Evolutionary conservation across 148 eudicot species (phyloP).

Genomic region (Cornus controversa): DNA sequence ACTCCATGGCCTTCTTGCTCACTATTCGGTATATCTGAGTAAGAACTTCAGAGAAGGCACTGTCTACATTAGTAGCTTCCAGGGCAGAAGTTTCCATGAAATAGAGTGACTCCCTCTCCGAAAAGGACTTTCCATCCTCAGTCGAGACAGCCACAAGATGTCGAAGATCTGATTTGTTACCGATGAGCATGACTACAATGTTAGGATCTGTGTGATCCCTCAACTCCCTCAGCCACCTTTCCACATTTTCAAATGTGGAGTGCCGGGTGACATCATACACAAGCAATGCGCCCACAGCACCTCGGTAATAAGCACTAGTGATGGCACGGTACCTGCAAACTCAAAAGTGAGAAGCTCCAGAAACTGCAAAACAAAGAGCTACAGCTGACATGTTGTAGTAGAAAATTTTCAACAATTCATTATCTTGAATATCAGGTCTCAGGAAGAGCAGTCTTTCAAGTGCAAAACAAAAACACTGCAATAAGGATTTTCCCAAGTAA

Average conservation of each 20-base stretch:
- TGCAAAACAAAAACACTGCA: too few relatives aligned
- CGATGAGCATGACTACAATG: slow-evolving; percentile 74
- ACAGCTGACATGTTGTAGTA: not conserved
- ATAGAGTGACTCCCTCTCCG: slow-evolving; percentile 58
- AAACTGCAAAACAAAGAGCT: not conserved
- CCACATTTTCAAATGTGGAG: slow-evolving; percentile 32
- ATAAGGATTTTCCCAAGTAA: too few relatives aligned
- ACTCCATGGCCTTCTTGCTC: slow-evolving; percentile 67
- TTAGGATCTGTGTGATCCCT: slow-evolving; percentile 75
- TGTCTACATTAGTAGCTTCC: slow-evolving; percentile 66
- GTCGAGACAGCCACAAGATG: slow-evolving; percentile 67
- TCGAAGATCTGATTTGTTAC: slow-evolving; percentile 69
- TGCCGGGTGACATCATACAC: slow-evolving; percentile 39
- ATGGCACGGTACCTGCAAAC: slow-evolving; percentile 34
- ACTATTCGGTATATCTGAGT: slow-evolving; percentile 64
- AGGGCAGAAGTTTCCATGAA: slow-evolving; percentile 82
- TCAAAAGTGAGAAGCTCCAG: not conserved
- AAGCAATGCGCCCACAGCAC: slow-evolving; percentile 40
- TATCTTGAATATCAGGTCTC: not conserved
- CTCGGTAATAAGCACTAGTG: slow-evolving; percentile 39
- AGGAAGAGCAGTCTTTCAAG: not conserved
- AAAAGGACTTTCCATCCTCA: slow-evolving; percentile 57
- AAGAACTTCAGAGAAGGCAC: slow-evolving; percentile 58
- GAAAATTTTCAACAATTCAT: not conserved
- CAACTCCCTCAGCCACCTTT: slow-evolving; percentile 64